Evolutionary conservation across 176 grass and related monocot species (phyloP).

Genomic region (Raddia distichophylla): DNA sequence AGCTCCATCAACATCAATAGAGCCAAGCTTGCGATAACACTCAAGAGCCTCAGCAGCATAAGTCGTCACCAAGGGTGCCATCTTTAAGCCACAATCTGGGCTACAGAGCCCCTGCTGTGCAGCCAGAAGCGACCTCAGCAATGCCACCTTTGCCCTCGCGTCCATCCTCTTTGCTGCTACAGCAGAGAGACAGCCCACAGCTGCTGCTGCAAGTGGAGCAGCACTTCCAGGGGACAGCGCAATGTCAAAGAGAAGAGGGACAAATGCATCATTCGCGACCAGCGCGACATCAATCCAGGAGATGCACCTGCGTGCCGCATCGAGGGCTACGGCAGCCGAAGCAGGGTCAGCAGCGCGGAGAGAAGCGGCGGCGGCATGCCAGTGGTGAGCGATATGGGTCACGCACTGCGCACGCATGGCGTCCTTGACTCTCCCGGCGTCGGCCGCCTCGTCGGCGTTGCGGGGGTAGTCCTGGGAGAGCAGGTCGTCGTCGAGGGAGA

Average conservation of each 20-base stretch:
- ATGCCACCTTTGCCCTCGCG: constrained; percentile 60
- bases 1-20: constrained; percentile 55
- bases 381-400: constrained; percentile 88
- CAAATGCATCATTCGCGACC: constrained; percentile 80
- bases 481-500: constrained; percentile 80
- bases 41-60: constrained; percentile 76
- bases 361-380: constrained; percentile 61
- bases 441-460: constrained; percentile 51
- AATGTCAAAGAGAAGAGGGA: constrained; percentile 87
- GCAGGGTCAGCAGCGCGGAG: constrained; percentile 57
- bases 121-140: constrained; percentile 66
- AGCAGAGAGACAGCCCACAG: constrained; percentile 75
- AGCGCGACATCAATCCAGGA: constrained; percentile 93
- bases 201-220: constrained; percentile 56
- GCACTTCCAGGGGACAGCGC: constrained; percentile 56
- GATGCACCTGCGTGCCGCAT: constrained; percentile 78
- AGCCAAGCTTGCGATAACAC: constrained; percentile 73
- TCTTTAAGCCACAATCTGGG: constrained; percentile 63
- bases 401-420: constrained; percentile 90
- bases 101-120: constrained; percentile 56
- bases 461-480: constrained; percentile 91
- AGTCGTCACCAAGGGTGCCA: constrained; percentile 62
- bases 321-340: constrained; percentile 60
- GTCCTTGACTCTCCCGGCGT: constrained; percentile 81
- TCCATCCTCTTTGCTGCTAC: constrained; percentile 88